These are phyloP conservation scores for Linnemannia zychae DNA, from an alignment of 192 early-diverging fungal genomes.

Conservation along the genomic window DNA sequence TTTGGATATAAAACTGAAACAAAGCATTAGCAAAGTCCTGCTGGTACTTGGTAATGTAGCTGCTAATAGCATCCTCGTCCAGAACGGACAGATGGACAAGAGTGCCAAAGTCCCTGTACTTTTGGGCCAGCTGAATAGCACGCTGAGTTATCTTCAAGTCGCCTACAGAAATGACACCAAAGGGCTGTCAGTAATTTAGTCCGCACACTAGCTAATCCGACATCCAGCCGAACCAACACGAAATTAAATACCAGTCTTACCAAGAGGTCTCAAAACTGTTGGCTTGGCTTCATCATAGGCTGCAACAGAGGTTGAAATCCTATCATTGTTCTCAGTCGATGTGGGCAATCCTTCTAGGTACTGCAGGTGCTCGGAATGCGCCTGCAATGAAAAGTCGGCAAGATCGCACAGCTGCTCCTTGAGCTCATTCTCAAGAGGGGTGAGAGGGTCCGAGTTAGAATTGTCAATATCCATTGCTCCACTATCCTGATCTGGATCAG, in stretches of 20 bases:
- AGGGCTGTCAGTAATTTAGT: neutral
- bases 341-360: constrained; percentile 40
- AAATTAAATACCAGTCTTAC: neutral
- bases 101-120: constrained; percentile 42
- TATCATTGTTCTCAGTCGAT: constrained; percentile 15
- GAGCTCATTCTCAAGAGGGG: constrained; percentile 18
- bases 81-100: constrained; percentile 36
- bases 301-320: constrained; percentile 14
- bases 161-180: constrained; percentile 1
- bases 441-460: neutral
- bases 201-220: neutral
- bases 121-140: constrained; percentile 37
- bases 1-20: constrained; percentile 50
- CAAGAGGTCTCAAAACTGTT: constrained; percentile 16
- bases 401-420: constrained; percentile 50
- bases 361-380: constrained; percentile 38
- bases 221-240: neutral
- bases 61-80: constrained; percentile 1
- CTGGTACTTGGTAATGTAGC: constrained; percentile 43
- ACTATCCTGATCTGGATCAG: neutral
- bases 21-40: constrained; percentile 52
- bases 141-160: constrained; percentile 24
- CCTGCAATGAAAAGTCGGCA: constrained; percentile 51
- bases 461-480: constrained; percentile 20
- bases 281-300: constrained; percentile 32